These are phyloP conservation scores for Diaporthe batatas DNA, from an alignment of 2,329 filamentous ascomycete species.

Conservation along the genomic window DNA sequence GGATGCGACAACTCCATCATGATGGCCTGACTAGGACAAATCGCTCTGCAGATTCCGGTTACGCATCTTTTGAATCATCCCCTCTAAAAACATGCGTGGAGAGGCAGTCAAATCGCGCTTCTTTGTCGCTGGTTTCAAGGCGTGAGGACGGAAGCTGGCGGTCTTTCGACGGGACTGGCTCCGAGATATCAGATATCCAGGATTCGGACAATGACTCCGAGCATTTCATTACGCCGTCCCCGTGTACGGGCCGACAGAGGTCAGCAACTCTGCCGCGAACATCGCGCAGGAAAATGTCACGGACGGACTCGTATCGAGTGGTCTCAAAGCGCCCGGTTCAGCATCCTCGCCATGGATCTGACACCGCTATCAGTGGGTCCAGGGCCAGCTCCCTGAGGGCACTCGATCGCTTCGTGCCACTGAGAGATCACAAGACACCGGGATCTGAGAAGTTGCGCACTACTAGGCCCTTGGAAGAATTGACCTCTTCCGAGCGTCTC, in stretches of 20 bases:
- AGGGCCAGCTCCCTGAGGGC: slow-evolving; percentile 44
- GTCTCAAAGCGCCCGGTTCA: background rate
- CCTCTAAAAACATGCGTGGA: slow-evolving; percentile 2
- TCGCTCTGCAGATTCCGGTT: slow-evolving; percentile 42
- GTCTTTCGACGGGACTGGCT: slow-evolving; percentile 41
- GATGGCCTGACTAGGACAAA: slow-evolving; percentile 23
- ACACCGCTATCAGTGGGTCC: slow-evolving; percentile 28
- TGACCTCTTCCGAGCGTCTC: slow-evolving; percentile 60
- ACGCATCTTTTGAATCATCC: slow-evolving; percentile 41
- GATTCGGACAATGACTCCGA: background rate
- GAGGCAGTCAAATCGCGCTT: background rate
- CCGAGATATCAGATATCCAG: slow-evolving; percentile 32
- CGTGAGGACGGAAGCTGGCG: slow-evolving; percentile 14
- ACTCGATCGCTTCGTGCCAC: slow-evolving; percentile 66
- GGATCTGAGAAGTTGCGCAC: slow-evolving; percentile 61
- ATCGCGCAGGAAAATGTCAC: slow-evolving; percentile 34
- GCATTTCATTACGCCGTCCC: background rate
- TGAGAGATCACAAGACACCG: slow-evolving; percentile 53
- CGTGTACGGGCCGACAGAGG: slow-evolving; percentile 1
- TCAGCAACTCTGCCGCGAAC: slow-evolving; percentile 34
- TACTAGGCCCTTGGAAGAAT: slow-evolving; percentile 56
- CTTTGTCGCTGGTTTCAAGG: slow-evolving; percentile 23
- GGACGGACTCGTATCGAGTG: slow-evolving; percentile 35
- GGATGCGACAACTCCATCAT: slow-evolving; percentile 27
- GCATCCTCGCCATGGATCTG: slow-evolving; percentile 37